Evolutionary conservation across 169 alveolate genomes (phyloP), one percentile per base, ranked within the genome.

Genomic region (Eimeria sp.): DNA sequence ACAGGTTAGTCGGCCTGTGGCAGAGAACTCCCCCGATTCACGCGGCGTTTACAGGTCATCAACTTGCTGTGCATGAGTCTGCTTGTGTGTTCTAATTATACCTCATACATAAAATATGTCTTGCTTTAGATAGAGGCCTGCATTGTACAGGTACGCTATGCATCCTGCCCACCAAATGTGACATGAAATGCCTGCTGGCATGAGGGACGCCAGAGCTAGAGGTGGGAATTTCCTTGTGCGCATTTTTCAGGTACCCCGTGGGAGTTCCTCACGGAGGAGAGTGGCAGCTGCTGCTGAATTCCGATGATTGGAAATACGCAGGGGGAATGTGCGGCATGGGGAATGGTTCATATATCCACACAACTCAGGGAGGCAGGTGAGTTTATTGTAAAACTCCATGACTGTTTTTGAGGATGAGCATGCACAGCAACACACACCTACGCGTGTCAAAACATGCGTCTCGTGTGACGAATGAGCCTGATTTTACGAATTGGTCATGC

Each of bases 291-390:
- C 47, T 97, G 80, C 94, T 97, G 70, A 97, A 97, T 94, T 97
- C 98, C 16, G 97, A 97, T 76, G 97, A 96, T 86, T 96, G 97
- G 98, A 89, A 94, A 65, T 97, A 96, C 61, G 98, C 97, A 27
- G 98, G 98, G 27, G 96, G 97, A 30, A 96, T 96, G 97, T 95
- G 95, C 14, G 98, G 98, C 13, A 96, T 95, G 84, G 98, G 97
- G 22, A 95, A 94, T 72, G 72, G 95, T 63, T 95, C 95, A 10
- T 58, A 58, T 14, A 82, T 96, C 30, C 96, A 83, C 65, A 96
- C 97, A 30, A 91, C 97, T 80, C 97, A 95, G 57, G 98, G 97
- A 22, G 97, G 98, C 51, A 45, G 97, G 97, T 76, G 96, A 89
- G 92, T 34, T 22, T 49, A 27, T 7, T 49, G 45, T 45, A 47